Evolutionary conservation across 202 grass and related monocot genomes (phyloP).

Genomic region (Musa balbisiana): DNA sequence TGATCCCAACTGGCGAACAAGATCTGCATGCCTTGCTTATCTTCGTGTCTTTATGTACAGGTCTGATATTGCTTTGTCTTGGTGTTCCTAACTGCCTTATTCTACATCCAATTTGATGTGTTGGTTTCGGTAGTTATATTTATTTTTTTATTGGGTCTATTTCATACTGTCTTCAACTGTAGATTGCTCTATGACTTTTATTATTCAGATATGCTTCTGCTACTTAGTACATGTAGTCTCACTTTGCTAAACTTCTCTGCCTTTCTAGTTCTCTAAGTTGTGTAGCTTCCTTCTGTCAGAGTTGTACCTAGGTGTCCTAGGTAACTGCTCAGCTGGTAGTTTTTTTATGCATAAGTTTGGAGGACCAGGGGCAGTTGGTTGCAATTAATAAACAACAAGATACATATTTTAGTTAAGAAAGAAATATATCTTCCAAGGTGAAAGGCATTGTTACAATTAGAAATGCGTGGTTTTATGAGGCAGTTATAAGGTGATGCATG

Average conservation of each 20-base stretch:
- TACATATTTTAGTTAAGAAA: too few relatives aligned
- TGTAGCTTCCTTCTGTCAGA: not conserved
- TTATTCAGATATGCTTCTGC: not conserved
- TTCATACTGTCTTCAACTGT: not conserved
- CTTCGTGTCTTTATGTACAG: constrained; percentile 89
- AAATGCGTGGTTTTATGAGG: too few relatives aligned
- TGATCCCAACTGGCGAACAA: constrained; percentile 87
- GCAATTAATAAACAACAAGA: too few relatives aligned
- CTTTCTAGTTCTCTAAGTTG: not conserved
- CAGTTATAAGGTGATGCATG: too few relatives aligned
- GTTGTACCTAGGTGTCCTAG: not conserved
- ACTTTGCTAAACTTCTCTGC: not conserved
- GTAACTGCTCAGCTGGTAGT: not conserved
- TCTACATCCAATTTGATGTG: not conserved
- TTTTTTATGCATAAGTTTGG: not conserved
- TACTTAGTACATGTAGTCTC: not conserved
- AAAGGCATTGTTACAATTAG: too few relatives aligned
- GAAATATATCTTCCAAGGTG: too few relatives aligned
- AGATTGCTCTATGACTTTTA: not conserved
- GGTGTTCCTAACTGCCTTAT: not conserved
- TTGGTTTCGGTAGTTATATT: not conserved
- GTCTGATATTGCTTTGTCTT: constrained; percentile 33
- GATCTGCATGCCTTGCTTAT: constrained; percentile 76
- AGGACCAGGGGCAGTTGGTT: too few relatives aligned
- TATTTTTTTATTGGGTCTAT: not conserved